Evolutionary conservation across 2,329 filamentous ascomycete species (phyloP), one percentile per base, ranked within the genome.

Genomic region (Talaromyces sp.): DNA sequence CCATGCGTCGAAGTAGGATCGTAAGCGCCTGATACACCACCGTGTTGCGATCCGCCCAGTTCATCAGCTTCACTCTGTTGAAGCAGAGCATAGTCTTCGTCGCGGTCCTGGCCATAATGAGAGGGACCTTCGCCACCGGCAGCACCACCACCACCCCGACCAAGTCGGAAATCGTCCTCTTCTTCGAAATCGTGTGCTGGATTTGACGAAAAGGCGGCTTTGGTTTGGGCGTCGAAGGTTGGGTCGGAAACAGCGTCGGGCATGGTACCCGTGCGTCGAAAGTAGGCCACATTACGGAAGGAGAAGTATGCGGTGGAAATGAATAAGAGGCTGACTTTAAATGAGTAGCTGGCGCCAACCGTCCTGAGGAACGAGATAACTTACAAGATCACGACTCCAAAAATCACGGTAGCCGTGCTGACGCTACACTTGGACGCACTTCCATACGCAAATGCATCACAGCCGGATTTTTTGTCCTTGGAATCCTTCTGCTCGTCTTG

Each of bases 381-480:
- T 60, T 76, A 85, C 83, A 82, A 86, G 63, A 87, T 77, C 31
- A 86, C 74, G 33, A 84, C 81, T 5, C 82, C 84, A 35, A 87
- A 76, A 12, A 84, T 82, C 18, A 83, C 81, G 3, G 81, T 81
- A 2, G 81, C 83, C 59, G 82, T 82, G 71, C 81, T 84, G 61
- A 86, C 73, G 4, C 79, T 81, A 76, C 85, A 88, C 69, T 84
- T 86, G 48, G 74, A 72, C 39, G 79, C 78, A 57, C 75, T 80
- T 56, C 85, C 85, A 65, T 81, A 86, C 11, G 77, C 79, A 71
- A 84, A 86, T 2, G 79, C 80, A 50, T 80, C 80, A 73, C 84
- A 86, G 44, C 82, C 82, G 21, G 75, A 77, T 35, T 79, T 76
- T 23, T 74, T 73, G 9, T 77, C 71, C 40, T 81, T 78, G 56